Evolutionary conservation across 2,329 filamentous ascomycete genomes (phyloP).

Genomic region (Dothideomycetes sp.): DNA sequence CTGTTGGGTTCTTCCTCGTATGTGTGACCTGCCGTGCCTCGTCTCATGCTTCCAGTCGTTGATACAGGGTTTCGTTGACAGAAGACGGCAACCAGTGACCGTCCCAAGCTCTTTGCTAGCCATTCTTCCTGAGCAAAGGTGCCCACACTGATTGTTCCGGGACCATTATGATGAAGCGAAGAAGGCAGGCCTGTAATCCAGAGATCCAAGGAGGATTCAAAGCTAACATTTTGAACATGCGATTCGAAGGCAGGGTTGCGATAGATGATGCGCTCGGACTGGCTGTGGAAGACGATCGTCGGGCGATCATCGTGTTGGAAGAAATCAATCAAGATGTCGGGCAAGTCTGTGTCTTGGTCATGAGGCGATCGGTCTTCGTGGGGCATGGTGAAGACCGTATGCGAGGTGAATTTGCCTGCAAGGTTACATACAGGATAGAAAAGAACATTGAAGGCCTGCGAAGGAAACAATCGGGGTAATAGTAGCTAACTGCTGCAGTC

Average conservation of each 20-base stretch:
- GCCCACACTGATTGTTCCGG: neutral
- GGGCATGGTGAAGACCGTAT: too few species aligned
- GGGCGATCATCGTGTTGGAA: constrained; percentile 7
- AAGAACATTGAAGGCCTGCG: too few species aligned
- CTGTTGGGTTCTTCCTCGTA: neutral
- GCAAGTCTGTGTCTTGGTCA: too few species aligned
- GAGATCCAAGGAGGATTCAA: neutral
- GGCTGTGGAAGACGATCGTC: constrained; percentile 5
- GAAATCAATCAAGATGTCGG: constrained; percentile 7
- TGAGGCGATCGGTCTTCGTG: too few species aligned
- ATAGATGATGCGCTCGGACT: neutral
- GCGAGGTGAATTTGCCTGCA: too few species aligned
- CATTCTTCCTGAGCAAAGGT: constrained; percentile 1
- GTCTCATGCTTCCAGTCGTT: neutral
- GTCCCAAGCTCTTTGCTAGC: constrained; percentile 5
- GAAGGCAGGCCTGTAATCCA: neutral
- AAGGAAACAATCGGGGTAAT: too few species aligned
- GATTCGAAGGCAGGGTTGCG: constrained; percentile 7
- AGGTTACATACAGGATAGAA: too few species aligned
- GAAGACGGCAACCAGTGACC: neutral
- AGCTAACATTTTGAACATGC: neutral
- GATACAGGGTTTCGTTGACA: constrained; percentile 1
- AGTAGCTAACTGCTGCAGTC: too few species aligned
- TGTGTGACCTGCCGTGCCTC: neutral
- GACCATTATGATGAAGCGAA: neutral